A percentile compares a stretch with the other conserved stretches of the same genome.
Evolutionary conservation across 306 rosid species (phyloP).

Genomic region (Castanea mollissima): DNA sequence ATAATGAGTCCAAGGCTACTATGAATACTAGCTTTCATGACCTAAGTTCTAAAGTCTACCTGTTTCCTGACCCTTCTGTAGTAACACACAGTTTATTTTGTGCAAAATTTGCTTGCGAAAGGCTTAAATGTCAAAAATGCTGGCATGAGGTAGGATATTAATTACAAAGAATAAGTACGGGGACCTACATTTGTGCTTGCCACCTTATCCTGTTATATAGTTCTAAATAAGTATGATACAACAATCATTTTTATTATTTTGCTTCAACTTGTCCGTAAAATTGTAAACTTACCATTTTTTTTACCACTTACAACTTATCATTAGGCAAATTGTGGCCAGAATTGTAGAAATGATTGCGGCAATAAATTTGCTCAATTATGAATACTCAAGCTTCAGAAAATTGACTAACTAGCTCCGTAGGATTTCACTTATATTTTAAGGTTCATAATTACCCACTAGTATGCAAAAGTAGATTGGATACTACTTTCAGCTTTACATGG

Average conservation of each 20-base stretch:
- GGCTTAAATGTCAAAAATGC: background rate
- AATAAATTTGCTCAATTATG: too few species aligned
- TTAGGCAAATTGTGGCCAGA: too few species aligned
- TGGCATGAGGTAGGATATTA: background rate
- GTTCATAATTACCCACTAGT: background rate
- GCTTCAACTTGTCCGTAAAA: rapidly evolving
- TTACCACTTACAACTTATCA: too few species aligned
- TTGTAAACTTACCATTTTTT: too few species aligned
- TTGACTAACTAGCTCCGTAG: background rate
- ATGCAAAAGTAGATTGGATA: background rate
- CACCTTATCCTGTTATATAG: background rate
- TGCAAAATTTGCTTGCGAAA: background rate
- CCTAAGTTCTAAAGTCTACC: too few species aligned
- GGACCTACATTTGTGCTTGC: background rate
- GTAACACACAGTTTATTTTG: too few species aligned
- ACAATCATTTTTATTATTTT: too few species aligned
- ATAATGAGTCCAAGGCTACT: too few species aligned
- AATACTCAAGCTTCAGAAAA: background rate
- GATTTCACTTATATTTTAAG: background rate
- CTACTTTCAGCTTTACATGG: background rate
- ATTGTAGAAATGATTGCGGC: too few species aligned
- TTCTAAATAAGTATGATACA: too few species aligned
- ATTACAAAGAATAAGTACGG: background rate
- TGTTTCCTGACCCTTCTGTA: too few species aligned
- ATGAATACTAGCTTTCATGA: too few species aligned